Conservation (phyloP, 805 yeast species). For the Metschnikowia amazonensis region DNA sequence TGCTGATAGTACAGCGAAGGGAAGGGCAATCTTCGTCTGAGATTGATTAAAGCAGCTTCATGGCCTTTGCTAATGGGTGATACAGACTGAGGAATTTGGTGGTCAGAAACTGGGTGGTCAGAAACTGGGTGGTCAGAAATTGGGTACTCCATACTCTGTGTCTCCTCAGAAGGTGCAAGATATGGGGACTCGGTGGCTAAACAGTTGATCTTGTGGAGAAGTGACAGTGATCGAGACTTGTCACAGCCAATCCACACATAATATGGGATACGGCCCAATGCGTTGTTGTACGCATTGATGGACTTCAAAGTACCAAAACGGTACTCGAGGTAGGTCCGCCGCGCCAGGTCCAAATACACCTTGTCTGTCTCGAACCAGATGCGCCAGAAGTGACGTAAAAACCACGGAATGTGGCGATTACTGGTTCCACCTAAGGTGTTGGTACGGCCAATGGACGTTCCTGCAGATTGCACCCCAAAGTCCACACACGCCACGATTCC, state of each 20-base stretch:
- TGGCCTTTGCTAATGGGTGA: slow-evolving; percentile 61
- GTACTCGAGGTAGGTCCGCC: slow-evolving; percentile 81
- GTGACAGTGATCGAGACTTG: slow-evolving; percentile 31
- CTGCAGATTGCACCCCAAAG: slow-evolving; percentile 71
- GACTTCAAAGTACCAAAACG: slow-evolving; percentile 79
- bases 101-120: too few relatives aligned
- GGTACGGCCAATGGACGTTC: slow-evolving; percentile 62
- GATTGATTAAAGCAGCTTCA: slow-evolving; percentile 66
- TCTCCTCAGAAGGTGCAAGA: slow-evolving; percentile 53
- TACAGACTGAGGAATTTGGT: too few relatives aligned
- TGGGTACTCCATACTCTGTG: slow-evolving; percentile 21
- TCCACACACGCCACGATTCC: slow-evolving; percentile 73
- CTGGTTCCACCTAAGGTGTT: slow-evolving; percentile 73
- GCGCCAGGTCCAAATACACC: slow-evolving; percentile 72
- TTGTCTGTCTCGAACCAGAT: slow-evolving; percentile 84
- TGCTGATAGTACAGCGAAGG: slow-evolving; percentile 79
- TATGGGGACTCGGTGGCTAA: slow-evolving; percentile 81
- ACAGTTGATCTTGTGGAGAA: slow-evolving; percentile 65
- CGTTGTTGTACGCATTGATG: slow-evolving; percentile 59
- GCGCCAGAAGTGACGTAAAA: slow-evolving; percentile 77
- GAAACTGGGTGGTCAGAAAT: too few relatives aligned
- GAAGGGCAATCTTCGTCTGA: slow-evolving; percentile 63
- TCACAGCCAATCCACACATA: slow-evolving; percentile 75
- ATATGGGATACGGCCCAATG: slow-evolving; percentile 73
- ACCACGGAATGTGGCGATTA: slow-evolving; percentile 72